Base-by-base conservation (phyloP, 768 basidiomycete genomes). In the Podaxis sp. region DNA sequence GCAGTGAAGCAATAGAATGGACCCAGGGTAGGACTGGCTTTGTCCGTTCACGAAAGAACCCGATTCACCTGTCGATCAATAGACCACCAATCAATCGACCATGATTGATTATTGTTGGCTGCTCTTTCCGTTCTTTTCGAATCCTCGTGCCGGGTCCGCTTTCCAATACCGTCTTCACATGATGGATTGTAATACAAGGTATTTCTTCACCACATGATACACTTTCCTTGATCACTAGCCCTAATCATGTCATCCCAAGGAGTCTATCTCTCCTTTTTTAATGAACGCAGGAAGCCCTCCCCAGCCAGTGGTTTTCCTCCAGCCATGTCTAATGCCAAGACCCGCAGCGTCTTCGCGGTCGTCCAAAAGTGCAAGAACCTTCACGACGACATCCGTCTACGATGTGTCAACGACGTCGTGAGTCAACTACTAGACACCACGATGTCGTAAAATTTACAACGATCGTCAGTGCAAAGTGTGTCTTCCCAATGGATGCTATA, bases 311-410 rank as follows among this genome's bases (percentile, higher is more conserved):
- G 77, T 1, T 82, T 76, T 0, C 86, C 86, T 26, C 84, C 82
- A 50, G 83, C 77, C n/a, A 89, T 66, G 69, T 90, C 87, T 56
- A 89, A n/a, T 78, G 2, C 79, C 83, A 26, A 88, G 74, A 0
- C 86, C 87, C 13, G 80, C 79, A 0, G 84, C 83, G 60, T 83
- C 84, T 26, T 83, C 79, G 56, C 82, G 72, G 33, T 82, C 78
- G 13, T 83, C 73, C 8, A 85, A 75, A 8, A 80, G 69, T 0
- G 82, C 75, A 22, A 89, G 72, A 1, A 69, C 74, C 41, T 73
- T 64, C 0, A 86, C 87, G 0, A 89, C 87, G 62, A 88, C 85
- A 60, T 87, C 85, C 41, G 85, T 69, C 86, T 86, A 52, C 10
- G 11, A 4, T 2, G 2, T 10, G n/a, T 17, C 15, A 1, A n/a